A percentile compares a stretch with the other conserved stretches of the same genome.
Conservation (phyloP, 2,329 filamentous ascomycete genomes). For the Penicillium sp. region DNA sequence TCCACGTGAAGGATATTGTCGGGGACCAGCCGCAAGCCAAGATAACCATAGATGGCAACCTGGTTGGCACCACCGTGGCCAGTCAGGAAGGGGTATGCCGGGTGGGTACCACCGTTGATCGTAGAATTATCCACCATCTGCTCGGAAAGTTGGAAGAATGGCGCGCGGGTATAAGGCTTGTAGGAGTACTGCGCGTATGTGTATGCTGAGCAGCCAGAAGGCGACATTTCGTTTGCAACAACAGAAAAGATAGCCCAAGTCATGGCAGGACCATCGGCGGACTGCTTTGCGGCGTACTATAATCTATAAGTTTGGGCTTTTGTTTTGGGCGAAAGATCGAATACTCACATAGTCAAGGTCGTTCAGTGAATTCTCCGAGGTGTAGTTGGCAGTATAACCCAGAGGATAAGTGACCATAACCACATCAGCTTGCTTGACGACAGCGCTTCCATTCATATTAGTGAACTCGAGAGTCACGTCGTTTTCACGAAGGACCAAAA, state of each 20-base stretch:
- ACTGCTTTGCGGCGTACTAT: constrained; percentile 66
- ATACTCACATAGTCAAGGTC: constrained; percentile 61
- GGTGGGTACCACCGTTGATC: constrained; percentile 64
- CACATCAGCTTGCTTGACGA: constrained; percentile 70
- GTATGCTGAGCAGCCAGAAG: constrained; percentile 66
- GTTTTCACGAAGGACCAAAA: constrained; percentile 57
- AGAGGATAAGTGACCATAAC: constrained; percentile 66
- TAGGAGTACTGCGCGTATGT: constrained; percentile 66
- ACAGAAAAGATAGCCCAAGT: constrained; percentile 70
- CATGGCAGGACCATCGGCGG: constrained; percentile 68
- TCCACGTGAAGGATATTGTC: constrained; percentile 61
- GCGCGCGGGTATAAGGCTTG: constrained; percentile 63
- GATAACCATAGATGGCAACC: constrained; percentile 65
- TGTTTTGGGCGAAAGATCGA: neutral
- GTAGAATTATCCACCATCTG: constrained; percentile 62
- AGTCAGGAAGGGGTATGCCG: constrained; percentile 69
- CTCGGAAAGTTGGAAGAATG: constrained; percentile 70
- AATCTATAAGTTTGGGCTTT: neutral
- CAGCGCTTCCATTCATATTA: constrained; percentile 64
- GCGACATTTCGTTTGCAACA: constrained; percentile 63
- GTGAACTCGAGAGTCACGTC: constrained; percentile 64
- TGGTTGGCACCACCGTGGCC: constrained; percentile 69
- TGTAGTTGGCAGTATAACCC: constrained; percentile 58
- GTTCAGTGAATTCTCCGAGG: constrained; percentile 48
- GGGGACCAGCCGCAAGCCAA: constrained; percentile 61